Evolutionary conservation across 805 yeast species (phyloP), one percentile per base, ranked within the genome.

Genomic region (Cyberlindnera mrakii): DNA sequence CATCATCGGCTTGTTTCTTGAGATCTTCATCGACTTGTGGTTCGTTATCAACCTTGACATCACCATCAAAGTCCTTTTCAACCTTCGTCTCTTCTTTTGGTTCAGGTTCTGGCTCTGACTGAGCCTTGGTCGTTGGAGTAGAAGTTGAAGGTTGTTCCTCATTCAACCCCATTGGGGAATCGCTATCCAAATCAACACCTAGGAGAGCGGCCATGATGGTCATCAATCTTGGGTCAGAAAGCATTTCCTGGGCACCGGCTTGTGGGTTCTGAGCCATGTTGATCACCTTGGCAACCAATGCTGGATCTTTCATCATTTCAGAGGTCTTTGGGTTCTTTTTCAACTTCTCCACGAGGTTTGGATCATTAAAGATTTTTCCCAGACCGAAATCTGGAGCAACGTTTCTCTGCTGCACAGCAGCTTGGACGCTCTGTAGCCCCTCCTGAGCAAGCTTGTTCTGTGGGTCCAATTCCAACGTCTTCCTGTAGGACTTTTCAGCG

Each of bases 151-250:
- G 33, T 16, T 46, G 40, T 6, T 47, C 45, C 11, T 43, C 46
- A 18, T 42, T 30, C 41, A 34, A 25, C 27, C 62, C 51, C 37
- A 54, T 41, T 37, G 57, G 54, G 9, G 60, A 46, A 18, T 53
- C 56, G 20, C 55, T 55, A 40, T 75, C 77, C 57, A 83, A 64
- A 58, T 85, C 89, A 51, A 91, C 75, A 32, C 97, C 98, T 70
- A 91, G 74, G 53, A 87, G 67, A 5, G 89, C 79, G 30, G 89
- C 90, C 79, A 91, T 75, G 46, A 91, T 77, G 23, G 88, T 82
- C 95, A 90, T 85, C 60, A 93, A 65, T 55, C 96, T 77, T 49
- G 86, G 93, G 59, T 90, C 97, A 35, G 78, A 64, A 62, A 85
- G 71, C 67, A 89, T 74, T 47, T 80, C 83, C 23, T 78, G 69